Base-by-base conservation (phyloP, 768 basidiomycete species). In the Russula griseocarnosa region DNA sequence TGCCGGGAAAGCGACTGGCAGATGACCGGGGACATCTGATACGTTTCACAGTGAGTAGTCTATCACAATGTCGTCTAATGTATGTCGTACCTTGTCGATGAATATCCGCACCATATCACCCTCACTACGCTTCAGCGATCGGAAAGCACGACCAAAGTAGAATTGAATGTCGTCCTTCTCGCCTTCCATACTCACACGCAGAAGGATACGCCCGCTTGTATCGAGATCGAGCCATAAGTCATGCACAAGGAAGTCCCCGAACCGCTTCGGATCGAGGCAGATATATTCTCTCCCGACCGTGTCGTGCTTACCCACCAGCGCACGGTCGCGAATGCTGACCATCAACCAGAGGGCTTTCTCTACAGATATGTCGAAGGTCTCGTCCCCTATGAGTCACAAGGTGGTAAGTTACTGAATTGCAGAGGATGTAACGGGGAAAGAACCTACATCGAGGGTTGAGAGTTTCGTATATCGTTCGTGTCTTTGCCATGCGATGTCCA, bases 81-180 rank as follows among this genome's bases (percentile, higher is more conserved):
- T 10, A 30, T 22, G 22, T 69, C 78, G 54, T 60, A 93, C 96
- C 85, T 99, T 98, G 79, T 99, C 97, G 61, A 98, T 89, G 74
- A 98, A 96, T 40, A 90, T 90, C 13, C 95, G 82, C 58, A 94
- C 83, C 96, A 99, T 98, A 71, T 99, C 96, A 26, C 83, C 86
- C 72, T 98, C 94, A 0, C 94, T 92, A 36, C 94, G 80, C 76
- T 98, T 98, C 69, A 99, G 74, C 44, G 87, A 92, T 52, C 96
- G 82, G 81, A 99, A 99, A 3, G 88, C 96, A 36, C 94, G 83
- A 30, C 97, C 97, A 71, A 98, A 99, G 79, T 90, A 95, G 79
- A 97, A 99, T 69, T 91, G 91, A 9, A 94, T 92, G 73, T 99
- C 97, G 70, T 97, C 94, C 76, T 96, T 94, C 81, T 98, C 97